Evolutionary conservation across 169 alveolate genomes (phyloP).

Genomic region (Neospora caninum): DNA sequence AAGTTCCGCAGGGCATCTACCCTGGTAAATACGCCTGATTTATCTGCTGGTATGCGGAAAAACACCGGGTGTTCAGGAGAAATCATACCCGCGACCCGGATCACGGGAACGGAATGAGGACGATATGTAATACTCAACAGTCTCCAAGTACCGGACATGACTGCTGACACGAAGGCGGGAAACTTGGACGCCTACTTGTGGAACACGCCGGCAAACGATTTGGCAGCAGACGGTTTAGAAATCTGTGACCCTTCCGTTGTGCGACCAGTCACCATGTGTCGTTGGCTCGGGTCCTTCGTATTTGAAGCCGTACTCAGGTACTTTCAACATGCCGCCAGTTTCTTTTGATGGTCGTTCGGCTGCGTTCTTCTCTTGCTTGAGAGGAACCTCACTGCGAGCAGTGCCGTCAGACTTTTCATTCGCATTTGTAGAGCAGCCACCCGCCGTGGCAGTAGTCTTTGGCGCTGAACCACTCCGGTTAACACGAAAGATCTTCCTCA

Average conservation of each 20-base stretch:
- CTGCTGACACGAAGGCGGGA: not conserved
- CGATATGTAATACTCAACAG: not conserved
- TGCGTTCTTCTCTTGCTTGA: not conserved
- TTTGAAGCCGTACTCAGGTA: conserved; percentile 79
- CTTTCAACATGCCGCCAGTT: not conserved
- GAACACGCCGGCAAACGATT: not conserved
- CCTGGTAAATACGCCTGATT: not conserved
- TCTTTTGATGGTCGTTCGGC: not conserved
- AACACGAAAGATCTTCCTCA: not conserved
- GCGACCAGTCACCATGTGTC: conserved; percentile 81
- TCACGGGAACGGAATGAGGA: conserved; percentile 32
- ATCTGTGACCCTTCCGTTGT: conserved; percentile 81
- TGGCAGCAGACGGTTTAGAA: conserved; percentile 53
- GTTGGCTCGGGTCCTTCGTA: conserved; percentile 83
- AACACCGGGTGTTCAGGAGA: not conserved
- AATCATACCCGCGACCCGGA: not conserved
- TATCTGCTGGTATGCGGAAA: not conserved
- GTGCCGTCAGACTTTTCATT: not conserved
- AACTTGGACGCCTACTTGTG: not conserved
- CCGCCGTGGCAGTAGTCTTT: not conserved
- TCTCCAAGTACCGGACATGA: not conserved
- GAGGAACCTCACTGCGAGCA: not conserved
- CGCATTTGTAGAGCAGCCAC: not conserved
- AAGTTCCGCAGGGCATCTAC: not conserved
- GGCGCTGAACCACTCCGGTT: not conserved